Evolutionary conservation across 257 asterid species (phyloP).

Genomic region (Nicotiana noctiflora): DNA sequence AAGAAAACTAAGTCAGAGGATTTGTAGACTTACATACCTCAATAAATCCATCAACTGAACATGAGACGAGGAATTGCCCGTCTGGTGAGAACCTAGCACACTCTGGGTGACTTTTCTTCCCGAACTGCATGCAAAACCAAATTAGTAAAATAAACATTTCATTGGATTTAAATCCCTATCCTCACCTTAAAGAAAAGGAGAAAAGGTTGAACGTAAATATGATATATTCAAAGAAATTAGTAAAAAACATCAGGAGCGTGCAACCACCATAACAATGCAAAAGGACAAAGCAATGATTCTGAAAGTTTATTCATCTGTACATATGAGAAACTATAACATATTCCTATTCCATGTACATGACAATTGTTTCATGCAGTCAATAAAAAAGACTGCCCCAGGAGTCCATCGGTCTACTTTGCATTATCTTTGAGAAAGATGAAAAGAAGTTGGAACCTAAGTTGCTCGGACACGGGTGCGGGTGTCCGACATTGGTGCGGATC

Average conservation of each 20-base stretch:
- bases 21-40: constrained; percentile 41
- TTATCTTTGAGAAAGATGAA: not conserved
- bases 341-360: not conserved
- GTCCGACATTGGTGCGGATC: too few species aligned
- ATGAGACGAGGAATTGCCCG: constrained; percentile 95
- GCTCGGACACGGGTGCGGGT: too few species aligned
- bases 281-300: not conserved
- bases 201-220: too few species aligned
- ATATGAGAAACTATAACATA: too few species aligned
- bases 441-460: not conserved
- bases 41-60: constrained; percentile 91
- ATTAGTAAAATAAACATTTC: constrained; percentile 1
- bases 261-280: not conserved
- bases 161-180: not conserved
- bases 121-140: constrained; percentile 57
- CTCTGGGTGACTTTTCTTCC: constrained; percentile 92
- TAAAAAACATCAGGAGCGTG: too few species aligned
- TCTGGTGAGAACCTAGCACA: constrained; percentile 94
- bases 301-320: not conserved
- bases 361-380: not conserved
- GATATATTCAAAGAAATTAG: too few species aligned
- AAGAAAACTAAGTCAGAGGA: constrained; percentile 1
- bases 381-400: not conserved
- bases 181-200: not conserved
- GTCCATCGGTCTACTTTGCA: not conserved